Evolutionary conservation across 1,284 basidiomycete species (phyloP), one percentile per base, ranked within the genome.

Genomic region (Tilletia setariae): DNA sequence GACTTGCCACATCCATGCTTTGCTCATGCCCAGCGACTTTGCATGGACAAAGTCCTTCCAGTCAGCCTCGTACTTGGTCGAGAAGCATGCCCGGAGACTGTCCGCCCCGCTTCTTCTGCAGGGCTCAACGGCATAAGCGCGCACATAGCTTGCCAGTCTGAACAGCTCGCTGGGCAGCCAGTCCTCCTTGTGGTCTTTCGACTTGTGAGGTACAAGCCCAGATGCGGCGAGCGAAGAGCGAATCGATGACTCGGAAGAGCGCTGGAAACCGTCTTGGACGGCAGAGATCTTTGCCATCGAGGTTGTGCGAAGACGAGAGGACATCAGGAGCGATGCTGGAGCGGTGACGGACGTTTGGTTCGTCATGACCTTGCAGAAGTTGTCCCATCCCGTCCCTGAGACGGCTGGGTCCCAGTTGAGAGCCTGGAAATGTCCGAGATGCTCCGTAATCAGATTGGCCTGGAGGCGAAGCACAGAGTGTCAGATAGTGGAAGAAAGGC

Each of bases 1-100:
- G 53, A 76, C 74, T 83, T 96, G 94, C 87, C 93, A 98, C 1
- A 86, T 82, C 94, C 94, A 98, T 13, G 91, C 85, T 53, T 93
- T 86, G 92, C 92, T 94, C 0, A 86, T 86, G 80, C 91, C 87
- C 68, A 87, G 85, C 7, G 92, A 83, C 15, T 42, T 65, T 1
- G 86, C 87, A 15, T 86, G 85, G 70, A 86, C 86, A 83, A 88
- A 95, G 1, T 85, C 76, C 73, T 90, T 73, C 51, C 69, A 90
- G 19, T 25, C 56, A 0, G 28, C 56, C 16, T 11, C 6, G 9
- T 19, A 9, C 56, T 61, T 61, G 2, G 56, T 61, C 25, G 56
- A 61, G 56, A 61, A 61, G 28, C 56, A 61, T 7, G 28, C 28
- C 19, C 56, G 25, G 8, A 61, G 28, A 19, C 28, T 61, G 7